These are phyloP conservation scores for Bodo saltans DNA, from an alignment of 78 protist species.

Conservation along the genomic window DNA sequence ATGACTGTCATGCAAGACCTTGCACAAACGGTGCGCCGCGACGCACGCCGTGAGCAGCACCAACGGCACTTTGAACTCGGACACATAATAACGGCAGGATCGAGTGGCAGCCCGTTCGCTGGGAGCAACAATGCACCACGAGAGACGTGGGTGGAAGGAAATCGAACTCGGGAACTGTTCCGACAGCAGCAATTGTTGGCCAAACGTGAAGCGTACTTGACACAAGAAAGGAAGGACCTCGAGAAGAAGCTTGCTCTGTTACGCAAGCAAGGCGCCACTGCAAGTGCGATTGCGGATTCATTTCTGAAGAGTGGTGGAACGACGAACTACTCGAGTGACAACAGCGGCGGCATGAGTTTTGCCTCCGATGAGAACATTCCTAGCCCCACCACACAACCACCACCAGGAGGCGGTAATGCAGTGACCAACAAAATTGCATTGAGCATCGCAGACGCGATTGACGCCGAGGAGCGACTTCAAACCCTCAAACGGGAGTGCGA, in stretches of 20 bases:
- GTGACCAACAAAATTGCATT: too few species aligned
- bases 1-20: neutral
- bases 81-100: neutral
- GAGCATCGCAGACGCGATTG: neutral
- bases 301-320: neutral
- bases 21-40: neutral
- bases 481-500: neutral
- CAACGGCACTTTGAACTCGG: neutral
- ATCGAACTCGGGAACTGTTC: neutral
- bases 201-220: too few species aligned
- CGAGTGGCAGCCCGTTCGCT: too few species aligned
- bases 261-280: neutral
- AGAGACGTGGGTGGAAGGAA: neutral
- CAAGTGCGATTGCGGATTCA: neutral
- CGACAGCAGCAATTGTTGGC: neutral
- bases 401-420: too few species aligned
- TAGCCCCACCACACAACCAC: too few species aligned
- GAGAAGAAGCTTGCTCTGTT: neutral
- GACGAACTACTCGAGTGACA: neutral
- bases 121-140: neutral
- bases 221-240: neutral
- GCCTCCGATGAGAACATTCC: too few species aligned
- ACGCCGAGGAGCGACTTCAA: neutral
- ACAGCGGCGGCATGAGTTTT: neutral
- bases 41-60: neutral